Base-by-base conservation (phyloP, 2,329 filamentous ascomycete species). In the Colletotrichum spinosum region DNA sequence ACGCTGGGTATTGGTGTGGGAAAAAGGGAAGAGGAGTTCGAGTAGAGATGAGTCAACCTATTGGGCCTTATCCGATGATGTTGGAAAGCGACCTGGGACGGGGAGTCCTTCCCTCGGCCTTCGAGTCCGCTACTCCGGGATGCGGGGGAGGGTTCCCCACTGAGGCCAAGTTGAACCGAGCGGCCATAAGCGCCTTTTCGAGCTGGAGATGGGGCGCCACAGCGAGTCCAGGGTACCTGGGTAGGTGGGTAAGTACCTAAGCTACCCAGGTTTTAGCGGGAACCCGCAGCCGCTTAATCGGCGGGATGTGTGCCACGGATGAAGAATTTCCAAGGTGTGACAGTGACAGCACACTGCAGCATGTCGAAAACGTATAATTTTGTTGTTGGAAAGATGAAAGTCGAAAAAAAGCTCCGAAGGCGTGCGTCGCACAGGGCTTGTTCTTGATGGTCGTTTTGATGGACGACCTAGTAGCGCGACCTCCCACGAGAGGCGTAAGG, bases 371-470 rank as follows among this genome's bases (percentile, higher is more conserved):
- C 62, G 63, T 57, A 57, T 25, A 25, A 25, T 66, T 56, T 65
- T 48, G 41, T 45, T 48, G 52, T 52, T 48, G 37, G 49, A 42
- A 33, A 59, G 39, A 39, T 10, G 6, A 41, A 52, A 25, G 5
- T 25, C 25, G 25, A 45, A 49, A 17, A 55, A 44, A 34, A 35
- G 25, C 33, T 42, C 58, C 48, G n/a, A 33, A 15, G 39, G 42
- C 46, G 48, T 63, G 63, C 37, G 58, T 56, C 63, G 49, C 58
- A 62, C 58, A 66, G 63, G 58, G 48, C 53, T 49, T 49, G 41
- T 42, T 38, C 3, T 54, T 55, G 49, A 13, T 57, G n/a, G 42
- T 42, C 15, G 9, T 55, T 42, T 15, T 55, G 42, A 46, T 13
- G 25, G 39, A 12, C 33, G 12, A 7, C 39, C 45, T 46, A 61